Evolutionary conservation across 2,329 filamentous ascomycete genomes (phyloP), one percentile per base, ranked within the genome.

Genomic region (Fusarium tjaetaba): DNA sequence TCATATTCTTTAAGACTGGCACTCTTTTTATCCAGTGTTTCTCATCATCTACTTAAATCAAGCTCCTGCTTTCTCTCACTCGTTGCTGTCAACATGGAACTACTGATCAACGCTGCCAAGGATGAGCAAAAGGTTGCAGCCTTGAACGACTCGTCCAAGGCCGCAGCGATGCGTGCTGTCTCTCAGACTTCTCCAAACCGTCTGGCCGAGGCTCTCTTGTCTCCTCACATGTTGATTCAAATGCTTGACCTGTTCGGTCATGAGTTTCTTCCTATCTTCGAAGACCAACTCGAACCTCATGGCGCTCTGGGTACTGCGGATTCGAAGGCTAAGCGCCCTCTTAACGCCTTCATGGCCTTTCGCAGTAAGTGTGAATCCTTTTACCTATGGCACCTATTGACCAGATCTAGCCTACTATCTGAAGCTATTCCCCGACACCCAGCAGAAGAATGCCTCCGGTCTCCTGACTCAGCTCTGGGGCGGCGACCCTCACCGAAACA

Each of bases 391-490:
- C 49, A 53, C 36, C 69, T 61, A 45, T 53, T 71, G 13, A 66
- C 53, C 41, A 56, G n/a, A 18, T 11, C 46, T 65, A 88, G 86
- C 81, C 70, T 87, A 85, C 76, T 87, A 87, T 73, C 80, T 85
- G 36, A 76, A 79, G 14, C 79, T 86, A 15, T 87, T 88, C 73
- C 82, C 83, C 13, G 80, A 81, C 36, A 78, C 82, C 55, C 84
- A 84, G 42, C 88, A 89, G 80, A 89, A 88, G 80, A 81, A 82
- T 45, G 86, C 87, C 61, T 90, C 88, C 45, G 84, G 83, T 20
- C 81, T 85, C 69, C 78, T 90, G 67, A 85, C 82, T 28, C 77
- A 79, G 36, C 81, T 89, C 68, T 90, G 88, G 88, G 79, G 83
- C 55, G 79, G 81, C 41, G 87, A 89, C 71, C 82, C 81, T 52